Conservation (phyloP, 768 basidiomycete species). For the Sporobolomyces phaffii region DNA sequence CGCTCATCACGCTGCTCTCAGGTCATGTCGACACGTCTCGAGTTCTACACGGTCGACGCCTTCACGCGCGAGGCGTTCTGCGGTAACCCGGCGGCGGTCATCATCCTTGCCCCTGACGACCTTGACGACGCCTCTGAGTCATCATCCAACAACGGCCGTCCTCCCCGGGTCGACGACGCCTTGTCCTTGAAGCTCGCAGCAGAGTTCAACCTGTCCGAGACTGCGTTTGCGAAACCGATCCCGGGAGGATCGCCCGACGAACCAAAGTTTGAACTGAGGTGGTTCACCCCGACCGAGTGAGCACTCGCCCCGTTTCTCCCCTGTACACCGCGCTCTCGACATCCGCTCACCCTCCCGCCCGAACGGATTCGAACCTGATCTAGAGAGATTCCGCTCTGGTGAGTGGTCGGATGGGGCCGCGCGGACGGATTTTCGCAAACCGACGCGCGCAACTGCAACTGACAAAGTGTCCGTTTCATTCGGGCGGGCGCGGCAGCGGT, state of each 20-base stretch:
- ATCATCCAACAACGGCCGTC: constrained; percentile 17
- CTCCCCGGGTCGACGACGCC: not conserved
- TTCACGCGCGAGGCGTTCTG: constrained; percentile 44
- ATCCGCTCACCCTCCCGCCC: not conserved
- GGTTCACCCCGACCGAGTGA: constrained; percentile 42
- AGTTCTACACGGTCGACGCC: constrained; percentile 44
- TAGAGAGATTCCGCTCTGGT: constrained; percentile 43
- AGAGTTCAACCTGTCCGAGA: constrained; percentile 44
- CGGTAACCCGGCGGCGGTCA: constrained; percentile 47
- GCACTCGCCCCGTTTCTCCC: not conserved
- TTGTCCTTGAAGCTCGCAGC: constrained; percentile 31
- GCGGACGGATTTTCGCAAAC: too few relatives aligned
- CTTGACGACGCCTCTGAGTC: too few relatives aligned
- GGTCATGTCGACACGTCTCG: not conserved
- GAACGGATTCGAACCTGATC: not conserved
- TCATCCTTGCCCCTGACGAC: constrained; percentile 38
- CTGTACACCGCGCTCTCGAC: too few relatives aligned
- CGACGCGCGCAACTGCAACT: not conserved
- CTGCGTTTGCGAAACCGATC: constrained; percentile 37
- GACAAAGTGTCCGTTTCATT: too few relatives aligned
- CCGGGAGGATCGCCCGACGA: not conserved
- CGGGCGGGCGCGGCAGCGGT: constrained; percentile 40
- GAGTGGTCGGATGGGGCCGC: not conserved
- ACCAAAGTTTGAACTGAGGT: constrained; percentile 41
- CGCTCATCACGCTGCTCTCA: too few relatives aligned